A percentile compares a stretch with the other conserved stretches of the same genome.
phyloP scores from a whole-genome alignment of 768 basidiomycete species.

The Lentinus brumalis region DNA sequence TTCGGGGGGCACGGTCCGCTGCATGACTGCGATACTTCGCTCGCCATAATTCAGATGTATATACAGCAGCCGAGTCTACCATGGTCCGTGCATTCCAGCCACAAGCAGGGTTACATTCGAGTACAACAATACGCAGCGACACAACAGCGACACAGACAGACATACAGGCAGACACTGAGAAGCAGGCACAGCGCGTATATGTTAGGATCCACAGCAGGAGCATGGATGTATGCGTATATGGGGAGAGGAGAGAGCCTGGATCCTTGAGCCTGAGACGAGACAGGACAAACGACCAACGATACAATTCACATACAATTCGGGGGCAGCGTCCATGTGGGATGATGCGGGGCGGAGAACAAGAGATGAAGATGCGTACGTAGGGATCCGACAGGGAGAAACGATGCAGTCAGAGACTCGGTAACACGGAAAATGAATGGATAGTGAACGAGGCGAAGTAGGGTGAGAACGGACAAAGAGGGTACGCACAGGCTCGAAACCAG shows the following conservation, averaged over 20 bases:
- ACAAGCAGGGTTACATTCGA: neutral
- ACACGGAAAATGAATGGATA: neutral
- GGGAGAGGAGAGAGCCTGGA: neutral
- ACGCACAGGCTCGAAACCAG: too few relatives aligned
- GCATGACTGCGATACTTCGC: too few relatives aligned
- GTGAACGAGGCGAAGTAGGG: neutral
- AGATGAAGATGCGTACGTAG: slow-evolving; percentile 4
- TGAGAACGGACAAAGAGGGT: too few relatives aligned
- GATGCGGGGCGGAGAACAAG: neutral
- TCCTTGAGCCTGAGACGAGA: neutral
- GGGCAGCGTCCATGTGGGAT: slow-evolving; percentile 13
- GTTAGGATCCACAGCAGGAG: too few relatives aligned
- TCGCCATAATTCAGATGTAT: too few relatives aligned
- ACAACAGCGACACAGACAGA: neutral
- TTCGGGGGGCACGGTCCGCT: too few relatives aligned
- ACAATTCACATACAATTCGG: slow-evolving; percentile 13
- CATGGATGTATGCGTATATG: neutral
- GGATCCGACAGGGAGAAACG: neutral
- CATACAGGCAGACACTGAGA: neutral
- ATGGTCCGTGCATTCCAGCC: neutral
- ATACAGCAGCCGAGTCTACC: neutral
- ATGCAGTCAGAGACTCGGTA: neutral
- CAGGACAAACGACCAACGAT: slow-evolving; percentile 10
- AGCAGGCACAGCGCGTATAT: neutral
- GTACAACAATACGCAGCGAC: neutral